These are phyloP conservation scores for Candida ipomoeae DNA, from an alignment of 805 yeast species.

Conservation along the genomic window DNA sequence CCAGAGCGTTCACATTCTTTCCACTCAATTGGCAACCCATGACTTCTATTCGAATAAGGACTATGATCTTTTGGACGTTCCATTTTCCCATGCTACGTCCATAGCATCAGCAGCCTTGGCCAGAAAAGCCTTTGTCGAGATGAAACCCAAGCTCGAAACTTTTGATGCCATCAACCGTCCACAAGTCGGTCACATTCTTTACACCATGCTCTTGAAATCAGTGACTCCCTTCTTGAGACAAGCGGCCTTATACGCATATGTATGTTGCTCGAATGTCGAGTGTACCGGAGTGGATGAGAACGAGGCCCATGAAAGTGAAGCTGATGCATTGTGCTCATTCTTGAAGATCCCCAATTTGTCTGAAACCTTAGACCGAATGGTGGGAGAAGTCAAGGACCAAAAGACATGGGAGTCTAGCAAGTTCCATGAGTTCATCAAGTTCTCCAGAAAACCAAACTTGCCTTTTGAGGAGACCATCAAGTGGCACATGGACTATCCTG, in stretches of 20 bases:
- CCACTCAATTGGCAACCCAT: constrained; percentile 25
- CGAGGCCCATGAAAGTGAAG: constrained; percentile 39
- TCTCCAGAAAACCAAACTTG: constrained; percentile 7
- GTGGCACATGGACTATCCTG: constrained; percentile 56
- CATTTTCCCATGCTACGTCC: constrained; percentile 24
- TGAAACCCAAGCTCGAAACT: constrained; percentile 7
- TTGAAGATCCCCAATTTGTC: constrained; percentile 44
- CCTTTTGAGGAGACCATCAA: constrained; percentile 13
- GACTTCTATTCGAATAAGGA: constrained; percentile 22
- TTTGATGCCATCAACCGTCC: constrained; percentile 16
- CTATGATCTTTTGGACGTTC: constrained; percentile 35
- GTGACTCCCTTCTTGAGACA: constrained; percentile 64
- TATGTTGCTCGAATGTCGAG: constrained; percentile 46
- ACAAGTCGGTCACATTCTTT: constrained; percentile 39
- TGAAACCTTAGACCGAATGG: constrained; percentile 15
- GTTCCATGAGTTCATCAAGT: constrained; percentile 21
- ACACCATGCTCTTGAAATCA: constrained; percentile 52
- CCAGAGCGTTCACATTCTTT: constrained; percentile 35
- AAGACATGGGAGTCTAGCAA: constrained; percentile 21
- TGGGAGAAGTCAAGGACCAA: background rate
- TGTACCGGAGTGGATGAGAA: constrained; percentile 23
- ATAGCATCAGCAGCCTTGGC: constrained; percentile 20
- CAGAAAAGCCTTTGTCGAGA: constrained; percentile 23
- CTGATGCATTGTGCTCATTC: constrained; percentile 48
- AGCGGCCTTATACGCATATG: constrained; percentile 52